Percentiles rank a stretch among this genome's conserved stretches.
Evolutionary conservation across 495 filamentous ascomycete genomes (phyloP).

Genomic region (Penicillium diatomitis): DNA sequence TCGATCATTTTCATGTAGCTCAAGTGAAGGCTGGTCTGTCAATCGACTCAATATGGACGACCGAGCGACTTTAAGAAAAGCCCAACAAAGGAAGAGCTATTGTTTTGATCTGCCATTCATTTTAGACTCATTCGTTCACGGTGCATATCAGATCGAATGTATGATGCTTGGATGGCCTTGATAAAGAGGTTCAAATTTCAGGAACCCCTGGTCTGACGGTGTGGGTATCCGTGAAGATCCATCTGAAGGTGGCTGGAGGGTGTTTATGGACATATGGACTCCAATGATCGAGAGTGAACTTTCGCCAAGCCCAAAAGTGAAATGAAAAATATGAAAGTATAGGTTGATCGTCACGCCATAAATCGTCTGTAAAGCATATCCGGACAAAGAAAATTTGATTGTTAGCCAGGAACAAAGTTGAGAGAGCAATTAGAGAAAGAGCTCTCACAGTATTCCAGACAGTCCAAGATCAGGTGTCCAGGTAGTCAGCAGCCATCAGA

Average conservation of each 20-base stretch:
- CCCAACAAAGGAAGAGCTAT: background rate
- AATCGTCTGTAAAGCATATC: background rate
- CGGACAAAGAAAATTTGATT: too few species aligned
- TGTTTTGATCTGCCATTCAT: slow-evolving; percentile 56
- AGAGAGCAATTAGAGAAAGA: too few species aligned
- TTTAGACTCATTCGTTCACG: slow-evolving; percentile 67
- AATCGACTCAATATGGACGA: background rate
- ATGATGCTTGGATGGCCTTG: slow-evolving; percentile 52
- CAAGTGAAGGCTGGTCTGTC: too few species aligned
- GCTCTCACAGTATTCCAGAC: background rate
- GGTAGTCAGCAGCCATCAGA: slow-evolving; percentile 73
- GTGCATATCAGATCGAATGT: slow-evolving; percentile 24
- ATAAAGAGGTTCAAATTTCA: background rate
- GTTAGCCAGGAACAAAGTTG: background rate
- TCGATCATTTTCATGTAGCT: too few species aligned
- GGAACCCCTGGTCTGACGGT: too few species aligned
- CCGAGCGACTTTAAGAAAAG: background rate
- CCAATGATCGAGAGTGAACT: too few species aligned
- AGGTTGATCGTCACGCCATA: slow-evolving; percentile 8
- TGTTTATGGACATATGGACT: too few species aligned
- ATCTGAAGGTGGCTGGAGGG: too few species aligned
- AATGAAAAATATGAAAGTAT: too few species aligned
- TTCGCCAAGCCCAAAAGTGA: too few species aligned
- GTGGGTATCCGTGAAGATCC: too few species aligned
- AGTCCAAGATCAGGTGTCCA: slow-evolving; percentile 35